A percentile compares a stretch with the other conserved stretches of the same genome.
phyloP scores from a whole-genome alignment of 1,139 yeast species.

The Yamadazyma membranifaciens region DNA sequence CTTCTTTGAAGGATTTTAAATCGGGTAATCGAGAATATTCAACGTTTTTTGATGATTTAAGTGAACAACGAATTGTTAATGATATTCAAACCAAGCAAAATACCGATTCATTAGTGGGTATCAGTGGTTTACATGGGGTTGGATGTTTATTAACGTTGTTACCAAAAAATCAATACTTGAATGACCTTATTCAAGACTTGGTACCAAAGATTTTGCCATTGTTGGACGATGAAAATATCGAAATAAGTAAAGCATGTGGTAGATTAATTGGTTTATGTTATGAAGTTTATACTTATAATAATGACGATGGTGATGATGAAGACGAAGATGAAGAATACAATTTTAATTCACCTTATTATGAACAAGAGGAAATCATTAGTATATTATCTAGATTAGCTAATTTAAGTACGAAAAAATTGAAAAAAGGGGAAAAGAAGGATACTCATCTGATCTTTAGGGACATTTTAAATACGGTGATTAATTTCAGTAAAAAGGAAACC shows the following conservation, averaged over 20 bases:
- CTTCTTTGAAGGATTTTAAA: conserved; percentile 31
- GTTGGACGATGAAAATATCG: conserved; percentile 42
- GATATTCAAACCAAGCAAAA: conserved; percentile 33
- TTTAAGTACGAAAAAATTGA: conserved; percentile 53
- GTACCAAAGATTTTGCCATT: conserved; percentile 38
- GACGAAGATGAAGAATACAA: conserved; percentile 42
- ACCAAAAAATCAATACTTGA: conserved; percentile 37
- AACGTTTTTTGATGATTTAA: conserved; percentile 37
- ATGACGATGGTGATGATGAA: conserved; percentile 30
- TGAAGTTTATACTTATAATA: conserved; percentile 53
- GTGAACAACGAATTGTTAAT: conserved; percentile 36
- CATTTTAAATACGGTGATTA: conserved; percentile 49
- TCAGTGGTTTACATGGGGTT: conserved; percentile 48
- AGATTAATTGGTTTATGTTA: conserved; percentile 61
- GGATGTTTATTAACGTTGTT: conserved; percentile 47
- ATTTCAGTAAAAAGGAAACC: conserved; percentile 38
- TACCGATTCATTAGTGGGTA: conserved; percentile 39
- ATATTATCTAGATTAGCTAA: conserved; percentile 47
- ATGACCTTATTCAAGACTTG: conserved; percentile 40
- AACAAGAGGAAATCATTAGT: conserved; percentile 49
- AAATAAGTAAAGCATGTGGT: conserved; percentile 53
- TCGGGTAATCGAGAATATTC: conserved; percentile 46
- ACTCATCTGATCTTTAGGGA: conserved; percentile 65
- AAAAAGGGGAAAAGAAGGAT: conserved; percentile 62
- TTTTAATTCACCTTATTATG: conserved; percentile 56